Evolutionary conservation across 331 rosid genomes (phyloP).

Genomic region (Spiraea crenata): DNA sequence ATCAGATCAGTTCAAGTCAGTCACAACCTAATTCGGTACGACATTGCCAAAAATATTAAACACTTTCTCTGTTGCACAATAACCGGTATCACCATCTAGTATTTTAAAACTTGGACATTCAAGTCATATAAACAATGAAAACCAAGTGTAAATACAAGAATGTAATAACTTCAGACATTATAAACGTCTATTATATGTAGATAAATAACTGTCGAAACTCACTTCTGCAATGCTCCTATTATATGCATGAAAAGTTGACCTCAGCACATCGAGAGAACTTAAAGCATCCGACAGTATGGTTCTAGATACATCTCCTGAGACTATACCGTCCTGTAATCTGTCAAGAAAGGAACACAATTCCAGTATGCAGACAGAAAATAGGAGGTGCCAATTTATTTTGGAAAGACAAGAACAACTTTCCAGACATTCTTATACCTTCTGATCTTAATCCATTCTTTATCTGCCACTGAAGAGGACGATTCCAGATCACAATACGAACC

Average conservation of each 20-base stretch:
- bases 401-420: conserved; percentile 1
- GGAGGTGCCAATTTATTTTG: background rate
- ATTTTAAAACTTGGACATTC: background rate
- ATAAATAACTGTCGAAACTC: conserved; percentile 22
- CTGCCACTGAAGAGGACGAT: conserved; percentile 40
- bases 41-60: background rate
- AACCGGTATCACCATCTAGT: background rate
- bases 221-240: conserved; percentile 80
- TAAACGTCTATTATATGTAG: background rate
- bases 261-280: conserved; percentile 50
- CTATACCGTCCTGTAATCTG: conserved; percentile 66
- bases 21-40: background rate
- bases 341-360: conserved; percentile 17
- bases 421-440: conserved; percentile 44
- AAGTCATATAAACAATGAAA: background rate
- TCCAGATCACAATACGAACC: conserved; percentile 64
- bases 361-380: background rate
- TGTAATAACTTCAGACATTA: background rate
- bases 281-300: conserved; percentile 47
- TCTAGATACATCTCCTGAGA: conserved; percentile 44
- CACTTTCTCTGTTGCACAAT: background rate
- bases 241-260: conserved; percentile 65
- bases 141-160: background rate
- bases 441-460: conserved; percentile 48
- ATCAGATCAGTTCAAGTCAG: conserved; percentile 2